Conservation (phyloP, 2,329 filamentous ascomycete species). For the Exophiala dermatitidis region DNA sequence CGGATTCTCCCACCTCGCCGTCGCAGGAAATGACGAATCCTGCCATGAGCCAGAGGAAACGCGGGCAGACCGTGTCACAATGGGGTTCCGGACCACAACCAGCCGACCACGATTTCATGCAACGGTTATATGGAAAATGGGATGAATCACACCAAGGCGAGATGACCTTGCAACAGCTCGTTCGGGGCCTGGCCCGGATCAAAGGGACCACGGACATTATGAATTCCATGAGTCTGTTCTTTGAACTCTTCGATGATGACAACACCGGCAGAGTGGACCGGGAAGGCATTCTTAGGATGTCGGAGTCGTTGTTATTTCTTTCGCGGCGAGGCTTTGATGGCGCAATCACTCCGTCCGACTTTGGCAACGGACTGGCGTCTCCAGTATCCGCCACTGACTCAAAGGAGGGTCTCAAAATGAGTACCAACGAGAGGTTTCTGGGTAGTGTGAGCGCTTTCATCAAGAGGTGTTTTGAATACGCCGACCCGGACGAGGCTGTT, state of each 20-base stretch:
- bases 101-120: conserved; percentile 91
- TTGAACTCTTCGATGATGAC: conserved; percentile 92
- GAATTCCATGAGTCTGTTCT: conserved; percentile 96
- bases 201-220: conserved; percentile 95
- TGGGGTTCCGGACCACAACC: conserved; percentile 61
- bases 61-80: conserved; percentile 43
- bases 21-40: conserved; percentile 15
- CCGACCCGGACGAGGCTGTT: conserved; percentile 70
- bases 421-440: conserved; percentile 77
- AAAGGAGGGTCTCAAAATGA: conserved; percentile 40
- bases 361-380: conserved; percentile 44
- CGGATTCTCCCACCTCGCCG: conserved; percentile 66
- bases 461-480: conserved; percentile 92
- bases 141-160: conserved; percentile 69
- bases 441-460: conserved; percentile 95
- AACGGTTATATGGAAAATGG: conserved; percentile 80
- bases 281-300: conserved; percentile 90
- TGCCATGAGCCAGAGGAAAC: conserved; percentile 46
- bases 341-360: conserved; percentile 58
- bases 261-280: conserved; percentile 85
- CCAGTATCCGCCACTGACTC: conserved; percentile 14
- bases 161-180: conserved; percentile 82
- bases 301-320: conserved; percentile 85
- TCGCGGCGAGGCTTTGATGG: conserved; percentile 81
- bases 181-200: conserved; percentile 80